Percentiles rank a stretch among this genome's conserved stretches.
phyloP scores from a whole-genome alignment of 2,329 filamentous ascomycete genomes.

The Nemania sp. region DNA sequence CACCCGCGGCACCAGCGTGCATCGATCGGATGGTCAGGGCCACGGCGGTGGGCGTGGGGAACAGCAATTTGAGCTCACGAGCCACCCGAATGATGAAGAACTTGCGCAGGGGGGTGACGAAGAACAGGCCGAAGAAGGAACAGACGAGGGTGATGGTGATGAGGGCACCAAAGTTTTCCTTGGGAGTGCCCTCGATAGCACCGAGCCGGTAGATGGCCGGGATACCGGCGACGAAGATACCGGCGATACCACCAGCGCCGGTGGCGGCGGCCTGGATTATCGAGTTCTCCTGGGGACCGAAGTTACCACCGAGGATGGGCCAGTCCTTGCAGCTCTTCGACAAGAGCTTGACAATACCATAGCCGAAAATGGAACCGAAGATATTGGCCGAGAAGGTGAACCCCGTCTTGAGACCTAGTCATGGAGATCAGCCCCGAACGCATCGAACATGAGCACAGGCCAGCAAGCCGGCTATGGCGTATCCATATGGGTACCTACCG shows the following conservation, averaged over 20 bases:
- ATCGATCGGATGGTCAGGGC: conserved; percentile 63
- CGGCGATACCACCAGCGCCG: conserved; percentile 57
- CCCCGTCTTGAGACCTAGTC: conserved; percentile 50
- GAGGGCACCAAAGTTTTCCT: conserved; percentile 60
- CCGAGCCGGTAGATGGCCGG: conserved; percentile 60
- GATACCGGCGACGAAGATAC: conserved; percentile 60
- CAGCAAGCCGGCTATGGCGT: conserved; percentile 14
- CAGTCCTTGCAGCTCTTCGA: conserved; percentile 49
- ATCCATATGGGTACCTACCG: conserved; percentile 46
- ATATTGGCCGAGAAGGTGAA: conserved; percentile 52
- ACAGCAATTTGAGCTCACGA: conserved; percentile 61
- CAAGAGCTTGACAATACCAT: conserved; percentile 56
- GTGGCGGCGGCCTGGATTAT: conserved; percentile 60
- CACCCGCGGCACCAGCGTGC: conserved; percentile 58
- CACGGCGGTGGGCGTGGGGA: conserved; percentile 62
- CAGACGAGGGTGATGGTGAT: conserved; percentile 65
- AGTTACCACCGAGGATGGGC: conserved; percentile 57
- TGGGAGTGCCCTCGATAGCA: conserved; percentile 51
- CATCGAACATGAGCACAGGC: neutral
- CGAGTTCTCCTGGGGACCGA: conserved; percentile 63
- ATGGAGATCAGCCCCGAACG: conserved; percentile 11
- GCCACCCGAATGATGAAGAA: conserved; percentile 72
- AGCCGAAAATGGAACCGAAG: conserved; percentile 59
- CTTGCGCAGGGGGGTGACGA: conserved; percentile 65
- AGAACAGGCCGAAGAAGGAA: conserved; percentile 68